Base-by-base conservation (phyloP, 441 rosid species). In the Raphanus hybrid region DNA sequence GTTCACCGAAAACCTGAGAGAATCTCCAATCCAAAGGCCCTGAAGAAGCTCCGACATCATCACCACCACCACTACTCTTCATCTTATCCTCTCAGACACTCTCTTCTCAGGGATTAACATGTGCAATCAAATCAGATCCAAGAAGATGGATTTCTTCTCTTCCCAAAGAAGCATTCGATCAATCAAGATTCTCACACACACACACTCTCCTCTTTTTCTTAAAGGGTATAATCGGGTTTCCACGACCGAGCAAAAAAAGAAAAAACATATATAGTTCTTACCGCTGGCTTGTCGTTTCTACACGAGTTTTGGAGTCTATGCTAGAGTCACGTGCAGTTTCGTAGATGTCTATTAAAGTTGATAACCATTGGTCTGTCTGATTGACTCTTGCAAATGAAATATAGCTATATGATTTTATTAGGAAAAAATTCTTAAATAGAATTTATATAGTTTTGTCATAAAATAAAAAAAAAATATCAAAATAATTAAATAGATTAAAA, bases 1-100 rank as follows among this genome's bases (percentile, higher is more conserved):
- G 86, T 84, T 90, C 94, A 48, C 92, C 94, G 69, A 90, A 90
- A 2, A 88, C 94, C 85, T 90, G 94, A 70, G 92, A 82, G 83
- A 90, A 90, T 84, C 88, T 90, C 94, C 94, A 88, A 27, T 88
- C 94, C 58, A 88, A 84, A 70, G 86, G 86, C 77, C 54, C 54
- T 45, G 68, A 75, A 15, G 87, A 72, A 80, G 77, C 78, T 78
- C 83, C 84, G 63, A 74, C 86, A 74, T 81, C 57, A 50, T 5
- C 57, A 50, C 8, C 57, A 14, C 8, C 91, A 78, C 82, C 87
- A 16, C 18, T 16, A 71, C 81, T 84, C 84, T 85, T 84, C 93
- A 89, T 89, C 72, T 72, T 45, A 15, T 71, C 15, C 63, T 69
- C 57, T 63, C 65, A 16, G 20, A 69, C 50, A 55, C 60, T 16